Base-by-base conservation (phyloP, 2,329 filamentous ascomycete genomes). In the Scedosporium boydii region DNA sequence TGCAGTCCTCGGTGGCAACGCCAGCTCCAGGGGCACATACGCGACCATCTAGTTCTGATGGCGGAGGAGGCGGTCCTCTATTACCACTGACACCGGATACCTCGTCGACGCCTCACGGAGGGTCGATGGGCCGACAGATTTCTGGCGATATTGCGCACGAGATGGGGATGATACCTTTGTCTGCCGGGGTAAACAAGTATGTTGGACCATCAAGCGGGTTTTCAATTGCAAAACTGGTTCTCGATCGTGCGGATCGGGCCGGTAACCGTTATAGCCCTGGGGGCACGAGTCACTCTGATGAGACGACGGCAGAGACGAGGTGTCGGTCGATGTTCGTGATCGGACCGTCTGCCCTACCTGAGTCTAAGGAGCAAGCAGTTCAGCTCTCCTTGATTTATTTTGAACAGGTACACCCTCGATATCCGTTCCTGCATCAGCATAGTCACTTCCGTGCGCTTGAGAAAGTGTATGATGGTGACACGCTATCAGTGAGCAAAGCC, bases 201-300 rank as follows among this genome's bases (percentile, higher is more conserved):
- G 79, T 84, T 14, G 82, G 82, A 0, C 81, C 82, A 2, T 84
- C 82, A 0, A 83, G 81, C 44, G 82, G 81, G 1, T 82, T 81
- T 62, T 81, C 82, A 51, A 74, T 83, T 12, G 79, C 80, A 1
- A 46, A 46, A 18, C 6, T 46, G n/a, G 42, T 46, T 18, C 42
- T 46, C 42, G 42, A 5, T 46, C 12, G 42, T 16, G 42, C 42
- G 42, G 42, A 46, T 18, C 42, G n/a, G n/a, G 42, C 77, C 78
- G 1, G 71, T 82, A 29, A 29, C 4, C 2, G 75, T 83, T 66
- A 73, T 83, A 12, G 71, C 75, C 23, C 75, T 72, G 6, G 69
- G 73, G 5, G 70, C 73, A 61, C 71, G 65, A 10, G 64, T 64
- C 59, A 70, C 66, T 29, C 27, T 29, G 18, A 65, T 53, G 61